These are phyloP conservation scores for Gaillardinia entomophila DNA, from an alignment of 805 yeast species.

Conservation along the genomic window DNA sequence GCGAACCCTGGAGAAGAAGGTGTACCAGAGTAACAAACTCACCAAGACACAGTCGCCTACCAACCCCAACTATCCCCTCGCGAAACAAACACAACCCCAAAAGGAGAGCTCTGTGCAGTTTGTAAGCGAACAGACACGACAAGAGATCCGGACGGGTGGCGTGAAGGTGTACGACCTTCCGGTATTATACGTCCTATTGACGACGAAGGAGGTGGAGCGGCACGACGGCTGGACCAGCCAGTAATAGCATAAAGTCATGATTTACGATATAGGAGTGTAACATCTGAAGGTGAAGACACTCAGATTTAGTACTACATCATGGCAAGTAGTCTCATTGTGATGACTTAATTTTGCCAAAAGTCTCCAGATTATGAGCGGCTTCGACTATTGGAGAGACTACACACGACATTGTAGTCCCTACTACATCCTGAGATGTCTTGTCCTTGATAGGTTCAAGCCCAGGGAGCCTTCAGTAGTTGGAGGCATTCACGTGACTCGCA, in stretches of 20 bases:
- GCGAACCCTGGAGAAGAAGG: conserved; percentile 3
- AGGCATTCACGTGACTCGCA: no score
- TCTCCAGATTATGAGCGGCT: no score
- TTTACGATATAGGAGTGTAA: neutral
- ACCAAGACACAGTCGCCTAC: conserved; percentile 9
- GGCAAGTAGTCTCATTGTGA: no score
- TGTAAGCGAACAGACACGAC: conserved; percentile 5
- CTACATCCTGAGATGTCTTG: no score
- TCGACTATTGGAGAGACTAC: no score
- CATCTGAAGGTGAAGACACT: conserved; percentile 4
- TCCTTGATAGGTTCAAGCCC: no score
- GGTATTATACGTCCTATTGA: conserved; percentile 11
- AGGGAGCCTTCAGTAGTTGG: no score
- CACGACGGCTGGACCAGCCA: conserved; percentile 12
- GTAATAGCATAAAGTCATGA: neutral
- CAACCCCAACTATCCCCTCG: conserved; percentile 8
- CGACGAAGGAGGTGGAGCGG: conserved; percentile 2
- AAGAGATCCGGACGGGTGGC: conserved; percentile 10
- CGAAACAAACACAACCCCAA: conserved; percentile 5
- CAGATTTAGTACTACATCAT: no score
- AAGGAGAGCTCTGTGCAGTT: conserved; percentile 6
- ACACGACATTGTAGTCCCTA: no score
- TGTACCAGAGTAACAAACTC: conserved; percentile 13
- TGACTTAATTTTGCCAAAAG: no score
- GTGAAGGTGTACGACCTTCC: conserved; percentile 15